Evolutionary conservation across 352 stramenopile genomes (phyloP), one percentile per base, ranked within the genome.

Genomic region (Pilasporangium apinafurcum): DNA sequence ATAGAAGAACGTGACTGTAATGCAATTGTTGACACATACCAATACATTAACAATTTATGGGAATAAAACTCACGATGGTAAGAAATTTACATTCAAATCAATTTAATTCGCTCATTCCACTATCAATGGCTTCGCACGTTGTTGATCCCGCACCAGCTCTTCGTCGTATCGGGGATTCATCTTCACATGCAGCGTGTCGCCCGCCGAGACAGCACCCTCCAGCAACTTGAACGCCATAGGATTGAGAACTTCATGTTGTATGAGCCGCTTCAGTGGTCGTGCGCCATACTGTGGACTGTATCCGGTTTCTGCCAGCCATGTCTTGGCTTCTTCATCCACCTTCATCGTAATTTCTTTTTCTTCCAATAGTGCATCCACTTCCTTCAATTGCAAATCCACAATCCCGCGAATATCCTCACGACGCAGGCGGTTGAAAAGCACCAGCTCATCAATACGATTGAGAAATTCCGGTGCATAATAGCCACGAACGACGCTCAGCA

Each of bases 401-500:
- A 99, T 99, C 12, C 74, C 63, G 36, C 88, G 71, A 46, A 99
- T 93, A 35, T 97, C 75, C 8, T 95, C 59, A 30, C 86, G 85
- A 16, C 70, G 66, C 10, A 99, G 73, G 32, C 80, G 91, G 56
- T 98, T 98, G 61, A 99, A 99, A 28, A 99, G 86, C 22, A 98
- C 92, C 21, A 97, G 80, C 53, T 99, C 96, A 54, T 99, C 95
- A 45, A 99, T 93, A 44, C 96, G 89, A 63, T 99, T 99, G 18
- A 99, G 68, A 61, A 99, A 99, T 63, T 99, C 96, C 3, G 96
- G 96, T 0, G 90, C 74, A 71, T 99, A 99, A 48, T 97, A 77
- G 14, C 90, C 70, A 22, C 93, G 67, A 36, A 98, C 85, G 31
- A 95, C 80, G 28, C 76, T 72, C 54, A 98, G 84, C 9, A 98